Conservation (phyloP, 768 basidiomycete species). For the Lactarius deliciosus region DNA sequence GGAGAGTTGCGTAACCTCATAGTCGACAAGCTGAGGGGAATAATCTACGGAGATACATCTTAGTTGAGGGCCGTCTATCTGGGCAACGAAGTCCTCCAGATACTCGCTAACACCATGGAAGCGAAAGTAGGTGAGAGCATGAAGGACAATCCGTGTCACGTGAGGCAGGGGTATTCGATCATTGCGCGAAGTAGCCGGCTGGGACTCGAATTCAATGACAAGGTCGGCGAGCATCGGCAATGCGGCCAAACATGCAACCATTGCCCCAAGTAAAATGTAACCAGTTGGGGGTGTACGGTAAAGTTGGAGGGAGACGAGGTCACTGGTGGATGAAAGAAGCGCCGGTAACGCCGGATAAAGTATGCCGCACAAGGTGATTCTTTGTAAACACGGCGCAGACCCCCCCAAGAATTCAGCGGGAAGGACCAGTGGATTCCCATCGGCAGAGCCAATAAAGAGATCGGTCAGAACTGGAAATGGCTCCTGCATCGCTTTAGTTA, state of each 20-base stretch:
- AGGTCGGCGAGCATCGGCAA: neutral
- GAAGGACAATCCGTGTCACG: neutral
- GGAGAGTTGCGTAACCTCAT: neutral
- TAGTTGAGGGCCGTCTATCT: neutral
- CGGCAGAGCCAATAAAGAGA: no score
- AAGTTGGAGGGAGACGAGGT: neutral
- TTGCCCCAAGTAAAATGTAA: no score
- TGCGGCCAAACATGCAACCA: no score
- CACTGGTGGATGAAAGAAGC: neutral
- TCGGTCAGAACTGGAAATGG: neutral
- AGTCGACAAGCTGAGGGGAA: neutral
- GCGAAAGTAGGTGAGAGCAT: neutral
- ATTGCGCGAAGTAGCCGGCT: no score
- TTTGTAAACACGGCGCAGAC: conserved; percentile 88
- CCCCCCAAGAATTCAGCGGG: no score
- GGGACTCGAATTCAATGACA: neutral
- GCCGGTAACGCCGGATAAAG: conserved; percentile 26
- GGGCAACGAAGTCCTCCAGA: neutral
- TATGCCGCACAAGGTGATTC: conserved; percentile 53
- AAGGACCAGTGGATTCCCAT: no score
- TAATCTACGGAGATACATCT: neutral
- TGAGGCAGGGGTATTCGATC: neutral
- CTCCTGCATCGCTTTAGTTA: neutral
- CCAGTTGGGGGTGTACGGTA: no score
- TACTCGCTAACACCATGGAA: conserved; percentile 3